phyloP scores from a whole-genome alignment of 2,329 filamentous ascomycete species.

The Allantophomopsis lycopodina region DNA sequence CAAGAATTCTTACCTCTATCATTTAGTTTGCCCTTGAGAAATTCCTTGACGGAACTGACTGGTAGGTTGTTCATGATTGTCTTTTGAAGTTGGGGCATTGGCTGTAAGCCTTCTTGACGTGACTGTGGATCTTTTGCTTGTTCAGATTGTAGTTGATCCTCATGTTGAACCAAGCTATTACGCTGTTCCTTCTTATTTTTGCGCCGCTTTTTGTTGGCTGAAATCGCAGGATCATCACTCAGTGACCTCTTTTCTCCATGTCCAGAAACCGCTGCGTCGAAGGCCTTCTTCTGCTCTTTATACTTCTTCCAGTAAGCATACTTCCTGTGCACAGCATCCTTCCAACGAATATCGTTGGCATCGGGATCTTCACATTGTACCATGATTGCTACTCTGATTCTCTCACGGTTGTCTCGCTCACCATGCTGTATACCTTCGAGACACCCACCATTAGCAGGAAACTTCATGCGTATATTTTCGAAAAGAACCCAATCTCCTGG shows the following conservation, averaged over 20 bases:
- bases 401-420: conserved; percentile 41
- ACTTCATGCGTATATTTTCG: conserved; percentile 59
- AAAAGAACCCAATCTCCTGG: conserved; percentile 50
- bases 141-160: no score
- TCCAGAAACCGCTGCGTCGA: conserved; percentile 21
- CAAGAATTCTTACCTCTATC: no score
- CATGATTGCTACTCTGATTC: conserved; percentile 44
- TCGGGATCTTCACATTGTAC: conserved; percentile 24
- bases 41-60: no score
- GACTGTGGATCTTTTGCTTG: no score
- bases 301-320: conserved; percentile 38
- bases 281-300: conserved; percentile 23
- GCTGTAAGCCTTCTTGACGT: no score
- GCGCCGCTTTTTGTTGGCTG: conserved; percentile 13
- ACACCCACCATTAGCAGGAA: conserved; percentile 31
- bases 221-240: conserved; percentile 4
- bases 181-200: conserved; percentile 13
- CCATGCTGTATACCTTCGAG: conserved; percentile 54
- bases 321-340: conserved; percentile 48
- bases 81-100: no score
- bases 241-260: conserved; percentile 12
- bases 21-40: no score
- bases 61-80: no score
- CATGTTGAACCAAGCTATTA: no score
- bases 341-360: conserved; percentile 30